Base-by-base conservation (phyloP, 768 basidiomycete genomes). In the Hypholoma sublateritium region DNA sequence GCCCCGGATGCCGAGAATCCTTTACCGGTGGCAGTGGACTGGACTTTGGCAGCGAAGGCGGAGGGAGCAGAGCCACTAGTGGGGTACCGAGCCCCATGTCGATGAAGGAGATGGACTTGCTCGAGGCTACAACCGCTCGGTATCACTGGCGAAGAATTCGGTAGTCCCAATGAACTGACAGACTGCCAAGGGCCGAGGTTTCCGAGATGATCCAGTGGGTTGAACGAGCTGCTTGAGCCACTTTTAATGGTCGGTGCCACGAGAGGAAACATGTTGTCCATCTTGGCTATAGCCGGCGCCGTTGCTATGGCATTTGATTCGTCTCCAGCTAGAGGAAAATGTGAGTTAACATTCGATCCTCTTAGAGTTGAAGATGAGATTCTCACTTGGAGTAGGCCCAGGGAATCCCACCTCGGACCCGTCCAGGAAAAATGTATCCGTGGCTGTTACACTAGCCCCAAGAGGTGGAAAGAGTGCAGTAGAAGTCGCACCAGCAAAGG, bases 31-130 rank as follows among this genome's bases (percentile, higher is more conserved):
- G 82, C 83, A 12, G 72, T 72, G 25, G 77, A 65, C 59, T 86
- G 79, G 21, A 86, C 60, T n/a, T 77, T 76, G n/a, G 66, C 61
- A 4, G 81, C 78, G 56, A 84, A 75, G 9, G 67, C 69, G 17
- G 79, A 70, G 24, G 77, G 78, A 9, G 75, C 77, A 22, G 78
- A 65, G 56, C 71, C 79, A 4, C 70, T 67, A 0, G 82, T 84
- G 19, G 84, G 79, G 62, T 80, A 82, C 24, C 89, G 73, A 5
- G 87, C 87, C 28, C 87, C 88, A 63, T 89, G 88, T 7, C 87
- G 80, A 65, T 89, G 85, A 51, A 89, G 68, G 46, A 89, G 66
- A 63, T 89, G 86, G n/a, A 80, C 77, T 50, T 77, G 79, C 2
- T 72, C 74, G 47, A 85, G 61, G 32, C 69, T 68, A 59, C 82